Evolutionary conservation across 2,329 filamentous ascomycete genomes (phyloP), one percentile per base, ranked within the genome.

Genomic region (Cordyceps javanica): DNA sequence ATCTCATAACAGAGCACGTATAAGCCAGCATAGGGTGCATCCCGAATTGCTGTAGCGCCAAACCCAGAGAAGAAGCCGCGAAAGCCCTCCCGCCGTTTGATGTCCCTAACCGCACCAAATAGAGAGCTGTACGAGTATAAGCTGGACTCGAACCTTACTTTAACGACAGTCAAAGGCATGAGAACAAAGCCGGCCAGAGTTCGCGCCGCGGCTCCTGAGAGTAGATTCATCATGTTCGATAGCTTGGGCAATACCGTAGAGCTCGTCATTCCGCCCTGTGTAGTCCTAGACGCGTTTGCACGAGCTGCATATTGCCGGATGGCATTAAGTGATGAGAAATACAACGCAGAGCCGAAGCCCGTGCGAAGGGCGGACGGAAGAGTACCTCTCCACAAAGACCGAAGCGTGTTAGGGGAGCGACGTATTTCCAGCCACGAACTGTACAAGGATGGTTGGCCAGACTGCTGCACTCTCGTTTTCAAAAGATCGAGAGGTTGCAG

Each of bases 101-200:
- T 97, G 64, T 94, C 90, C 34, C 76, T 77, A 1, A 82, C 85
- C 0, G 94, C 94, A 38, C 84, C 79, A 41, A 81, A 73, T 25
- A 97, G 77, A 1, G 90, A 93, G 25, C 81, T 81, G 74, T 97
- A 97, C 3, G 83, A 76, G 75, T 97, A 99, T 44, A 93, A 77
- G 61, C 82, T 91, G 26, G 88, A 93, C 72, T 99, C 94, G 69
- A 96, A 97, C 45, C 94, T 89, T 44, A 97, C 94, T 70, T 99
- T 99, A 67, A 99, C 87, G 45, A 99, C 88, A 1, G 94, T 99
- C 60, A 97, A 83, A 1, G 94, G 94, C 90, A 97, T 97, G 74
- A 97, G 85, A 46, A 95, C 75, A 67, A 97, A 89, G 38, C 94
- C 94, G 0, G 93, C 93, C 54, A 89, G 86, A 1, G 91, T 91